Percentiles rank a stretch among this genome's conserved stretches.
phyloP scores from a whole-genome alignment of 768 basidiomycete genomes.

The Hirschioporus abietinus region DNA sequence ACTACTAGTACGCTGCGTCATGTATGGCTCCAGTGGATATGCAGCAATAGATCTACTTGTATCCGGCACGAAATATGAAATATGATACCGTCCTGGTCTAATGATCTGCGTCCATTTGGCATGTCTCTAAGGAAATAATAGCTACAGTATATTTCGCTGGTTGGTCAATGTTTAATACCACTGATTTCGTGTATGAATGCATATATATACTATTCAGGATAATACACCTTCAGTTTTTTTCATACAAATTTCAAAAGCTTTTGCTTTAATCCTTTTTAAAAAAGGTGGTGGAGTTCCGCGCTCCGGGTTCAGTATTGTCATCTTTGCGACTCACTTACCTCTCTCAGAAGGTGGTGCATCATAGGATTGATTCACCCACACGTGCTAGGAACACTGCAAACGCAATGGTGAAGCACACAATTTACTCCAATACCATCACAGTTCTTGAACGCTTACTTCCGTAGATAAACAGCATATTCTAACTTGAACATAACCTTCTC shows the following conservation, averaged over 20 bases:
- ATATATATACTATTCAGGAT: too few species aligned
- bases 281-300: too few species aligned
- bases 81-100: background rate
- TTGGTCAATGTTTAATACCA: too few species aligned
- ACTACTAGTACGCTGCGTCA: background rate
- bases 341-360: background rate
- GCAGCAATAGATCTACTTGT: background rate
- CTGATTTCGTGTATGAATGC: too few species aligned
- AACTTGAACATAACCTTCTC: background rate
- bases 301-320: background rate
- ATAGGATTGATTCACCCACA: background rate
- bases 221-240: too few species aligned
- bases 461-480: too few species aligned
- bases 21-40: background rate
- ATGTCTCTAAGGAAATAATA: too few species aligned
- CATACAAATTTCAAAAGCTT: too few species aligned
- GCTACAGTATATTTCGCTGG: too few species aligned
- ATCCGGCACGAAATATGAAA: background rate
- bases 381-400: background rate
- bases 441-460: background rate
- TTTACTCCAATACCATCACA: background rate
- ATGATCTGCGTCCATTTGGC: background rate
- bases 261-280: too few species aligned
- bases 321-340: background rate
- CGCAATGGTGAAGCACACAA: background rate